Base-by-base conservation (phyloP, 2,329 filamentous ascomycete genomes). In the Emericellopsis atlantica region DNA sequence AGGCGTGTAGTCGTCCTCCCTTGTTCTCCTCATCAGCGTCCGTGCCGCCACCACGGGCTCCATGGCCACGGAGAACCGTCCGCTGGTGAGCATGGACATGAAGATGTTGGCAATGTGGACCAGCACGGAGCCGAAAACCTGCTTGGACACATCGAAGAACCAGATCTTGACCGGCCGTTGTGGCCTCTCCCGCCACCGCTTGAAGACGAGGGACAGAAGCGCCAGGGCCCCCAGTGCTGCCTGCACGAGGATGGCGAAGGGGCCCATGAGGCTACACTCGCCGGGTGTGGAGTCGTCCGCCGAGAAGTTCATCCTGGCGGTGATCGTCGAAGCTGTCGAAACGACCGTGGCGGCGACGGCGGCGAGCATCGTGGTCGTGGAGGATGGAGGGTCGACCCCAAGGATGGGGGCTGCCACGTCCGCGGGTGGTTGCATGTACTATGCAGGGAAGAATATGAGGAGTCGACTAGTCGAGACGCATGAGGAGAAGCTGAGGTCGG, bases 91-190 rank as follows among this genome's bases (percentile, higher is more conserved):
- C 84, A 96, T 87, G 37, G 87, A 93, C 83, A 98, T 94, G 60
- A 95, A 78, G 40, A 98, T 72, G 57, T 98, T 98, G 50, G 89
- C 85, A 36, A 90, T 71, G 63, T 98, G 92, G 29, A 95, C 79
- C 58, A 98, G 72, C 36, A 88, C 81, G 24, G 88, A 93, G 18
- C 92, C 92, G 54, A 96, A 84, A 41, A 98, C 87, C 67, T 98
- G 92, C 68, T 98, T 98, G 26, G 87, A 94, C 21, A 81, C 92
- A 57, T 98, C 92, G 59, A 96, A 98, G 60, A 85, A 89, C 90
- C 92, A 98, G 49, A 98, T 88, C 71, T 93, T 94, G 54, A 96
- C 56, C 1, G 90, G 90, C 42, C 92, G 76, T 58, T 95, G 90
- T 2, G 92, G 90, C 43, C 85, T 74, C 64, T 98, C 92, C 48